Evolutionary conservation across 257 asterid species (phyloP), one percentile per base, ranked within the genome.

Genomic region (Nicotiana undulata): DNA sequence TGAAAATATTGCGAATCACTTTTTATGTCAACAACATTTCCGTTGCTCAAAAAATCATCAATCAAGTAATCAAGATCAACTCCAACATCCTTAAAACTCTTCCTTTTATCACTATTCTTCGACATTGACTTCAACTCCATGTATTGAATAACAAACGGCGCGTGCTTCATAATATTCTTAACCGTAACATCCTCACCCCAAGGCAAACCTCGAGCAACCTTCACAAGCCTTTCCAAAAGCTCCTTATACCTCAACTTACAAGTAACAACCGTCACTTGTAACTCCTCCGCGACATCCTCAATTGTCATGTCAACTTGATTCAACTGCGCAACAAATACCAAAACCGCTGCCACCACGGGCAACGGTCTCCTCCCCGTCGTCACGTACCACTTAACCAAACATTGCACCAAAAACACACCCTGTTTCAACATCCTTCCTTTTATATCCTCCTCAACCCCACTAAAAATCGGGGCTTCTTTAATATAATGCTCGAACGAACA

Each of bases 301-400:
- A 93, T 90, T 81, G 83, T 91, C 32, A 90, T 84, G 3, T 59
- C 79, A 18, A 90, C 80, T 66, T 83, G 80, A 85, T 95, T 95
- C 85, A 95, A 58, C 80, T 87, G 85, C 4, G 87, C 89, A 58
- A 92, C 93, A 83, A 93, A 89, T 65, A 91, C 89, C 90, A 92
- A 85, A 44, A 93, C 90, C 6, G 96, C 97, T 26, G 88, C 96
- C 85, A 93, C 97, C 81, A 92, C 91, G 2, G 97, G 97, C 90
- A 90, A 86, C 0, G 97, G 97, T 80, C 87, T 85, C 85, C 96
- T 88, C 56, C 97, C 98, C 0, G 98, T 93, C 7, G 96, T 93
- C 55, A 95, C 80, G 78, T 85, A 93, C 98, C 97, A 95, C 85
- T 93, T 95, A 83, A 92, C 88, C 86, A 94, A 89, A 84, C 98